These are phyloP conservation scores for Acacia pycnantha DNA, from an alignment of 331 rosid species.

Conservation along the genomic window DNA sequence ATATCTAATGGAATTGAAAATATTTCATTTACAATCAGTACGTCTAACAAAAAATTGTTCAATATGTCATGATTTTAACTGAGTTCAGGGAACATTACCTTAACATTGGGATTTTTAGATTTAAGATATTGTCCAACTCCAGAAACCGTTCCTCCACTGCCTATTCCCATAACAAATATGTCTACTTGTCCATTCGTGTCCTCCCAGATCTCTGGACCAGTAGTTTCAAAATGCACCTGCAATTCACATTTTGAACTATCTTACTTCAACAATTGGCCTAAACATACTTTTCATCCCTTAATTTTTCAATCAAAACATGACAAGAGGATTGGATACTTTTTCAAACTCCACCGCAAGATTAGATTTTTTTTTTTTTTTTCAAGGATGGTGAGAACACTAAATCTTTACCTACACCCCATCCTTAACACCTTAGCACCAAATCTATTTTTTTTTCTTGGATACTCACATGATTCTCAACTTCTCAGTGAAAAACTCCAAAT, in stretches of 20 bases:
- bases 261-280: neutral
- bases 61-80: neutral
- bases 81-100: conserved; percentile 33
- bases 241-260: conserved; percentile 18
- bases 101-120: conserved; percentile 59
- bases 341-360: neutral
- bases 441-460: neutral
- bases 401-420: neutral
- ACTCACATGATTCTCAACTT: neutral
- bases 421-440: neutral
- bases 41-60: neutral
- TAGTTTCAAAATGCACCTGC: conserved; percentile 69
- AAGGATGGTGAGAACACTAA: neutral
- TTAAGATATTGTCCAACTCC: conserved; percentile 77
- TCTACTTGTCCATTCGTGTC: conserved; percentile 68
- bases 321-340: neutral
- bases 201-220: conserved; percentile 81
- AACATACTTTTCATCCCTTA: neutral
- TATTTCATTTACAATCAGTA: neutral
- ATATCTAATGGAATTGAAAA: conserved; percentile 38
- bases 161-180: conserved; percentile 76
- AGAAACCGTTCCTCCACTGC: conserved; percentile 73
- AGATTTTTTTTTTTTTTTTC: neutral
- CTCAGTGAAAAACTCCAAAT: neutral
- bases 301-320: neutral